Conservation (phyloP, 768 basidiomycete genomes). For the Dacryopinax primogenitus region DNA sequence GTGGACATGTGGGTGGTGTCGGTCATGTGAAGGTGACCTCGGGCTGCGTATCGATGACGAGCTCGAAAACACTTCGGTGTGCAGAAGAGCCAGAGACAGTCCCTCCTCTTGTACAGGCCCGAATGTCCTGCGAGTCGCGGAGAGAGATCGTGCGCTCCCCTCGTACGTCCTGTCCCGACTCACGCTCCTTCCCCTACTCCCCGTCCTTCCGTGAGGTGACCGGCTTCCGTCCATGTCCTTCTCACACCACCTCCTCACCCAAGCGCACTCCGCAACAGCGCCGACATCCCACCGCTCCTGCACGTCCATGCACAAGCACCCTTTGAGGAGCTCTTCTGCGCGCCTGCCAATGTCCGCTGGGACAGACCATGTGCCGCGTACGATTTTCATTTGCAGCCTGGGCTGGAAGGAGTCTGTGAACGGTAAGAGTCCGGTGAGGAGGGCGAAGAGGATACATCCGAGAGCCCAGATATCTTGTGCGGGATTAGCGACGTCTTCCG, state of each 20-base stretch:
- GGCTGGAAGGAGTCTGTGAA: constrained; percentile 87
- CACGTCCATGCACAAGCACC: constrained; percentile 61
- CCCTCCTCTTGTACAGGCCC: no score
- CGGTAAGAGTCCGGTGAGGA: constrained; percentile 75
- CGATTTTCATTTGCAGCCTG: constrained; percentile 78
- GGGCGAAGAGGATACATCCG: constrained; percentile 75
- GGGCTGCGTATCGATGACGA: not conserved
- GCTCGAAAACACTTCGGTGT: not conserved
- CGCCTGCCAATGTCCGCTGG: constrained; percentile 36
- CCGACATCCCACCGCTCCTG: constrained; percentile 63
- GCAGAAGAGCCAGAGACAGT: no score
- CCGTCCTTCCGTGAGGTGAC: not conserved
- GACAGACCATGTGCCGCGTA: constrained; percentile 55
- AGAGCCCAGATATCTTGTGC: constrained; percentile 94
- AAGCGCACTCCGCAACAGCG: constrained; percentile 53
- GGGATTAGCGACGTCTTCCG: constrained; percentile 31
- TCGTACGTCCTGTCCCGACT: not conserved
- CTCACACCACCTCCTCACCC: constrained; percentile 24
- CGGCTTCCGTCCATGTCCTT: constrained; percentile 6
- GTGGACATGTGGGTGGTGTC: not conserved
- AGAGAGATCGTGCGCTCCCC: not conserved
- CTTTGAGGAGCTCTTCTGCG: constrained; percentile 45
- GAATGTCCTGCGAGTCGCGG: no score
- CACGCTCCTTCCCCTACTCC: not conserved
- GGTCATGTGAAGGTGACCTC: not conserved